phyloP scores from a whole-genome alignment of 2,329 filamentous ascomycete genomes.

The Cadophora sp. region DNA sequence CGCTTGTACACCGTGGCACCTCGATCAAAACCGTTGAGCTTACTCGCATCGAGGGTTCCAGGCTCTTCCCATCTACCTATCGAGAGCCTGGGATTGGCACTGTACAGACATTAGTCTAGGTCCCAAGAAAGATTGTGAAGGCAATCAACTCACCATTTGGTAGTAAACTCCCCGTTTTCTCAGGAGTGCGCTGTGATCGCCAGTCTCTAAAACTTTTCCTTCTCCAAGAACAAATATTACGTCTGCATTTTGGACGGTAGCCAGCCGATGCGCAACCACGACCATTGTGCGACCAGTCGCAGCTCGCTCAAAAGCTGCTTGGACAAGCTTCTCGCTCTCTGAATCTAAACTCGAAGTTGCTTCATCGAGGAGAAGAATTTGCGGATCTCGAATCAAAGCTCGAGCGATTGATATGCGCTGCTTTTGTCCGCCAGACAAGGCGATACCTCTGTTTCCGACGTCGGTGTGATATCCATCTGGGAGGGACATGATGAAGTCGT shows the following conservation, averaged over 20 bases:
- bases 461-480: slow-evolving; percentile 58
- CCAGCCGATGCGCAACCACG: slow-evolving; percentile 78
- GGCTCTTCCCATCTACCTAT: slow-evolving; percentile 34
- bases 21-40: not conserved
- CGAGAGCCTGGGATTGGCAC: slow-evolving; percentile 45
- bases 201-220: slow-evolving; percentile 41
- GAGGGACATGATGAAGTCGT: slow-evolving; percentile 59
- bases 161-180: slow-evolving; percentile 42
- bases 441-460: slow-evolving; percentile 54
- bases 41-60: not conserved
- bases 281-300: slow-evolving; percentile 73
- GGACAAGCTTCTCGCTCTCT: slow-evolving; percentile 62
- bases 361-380: slow-evolving; percentile 63
- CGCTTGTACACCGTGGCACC: slow-evolving; percentile 14
- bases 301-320: slow-evolving; percentile 71
- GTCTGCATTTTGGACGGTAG: slow-evolving; percentile 75
- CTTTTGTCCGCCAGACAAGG: slow-evolving; percentile 61
- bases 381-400: slow-evolving; percentile 59
- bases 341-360: slow-evolving; percentile 64
- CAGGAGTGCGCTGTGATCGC: slow-evolving; percentile 39
- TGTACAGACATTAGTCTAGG: slow-evolving; percentile 16
- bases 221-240: slow-evolving; percentile 43
- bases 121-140: not conserved
- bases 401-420: slow-evolving; percentile 63
- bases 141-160: slow-evolving; percentile 40